Evolutionary conservation across 176 grass and related monocot genomes (phyloP), one percentile per base, ranked within the genome.

Genomic region (Musa beccarii): DNA sequence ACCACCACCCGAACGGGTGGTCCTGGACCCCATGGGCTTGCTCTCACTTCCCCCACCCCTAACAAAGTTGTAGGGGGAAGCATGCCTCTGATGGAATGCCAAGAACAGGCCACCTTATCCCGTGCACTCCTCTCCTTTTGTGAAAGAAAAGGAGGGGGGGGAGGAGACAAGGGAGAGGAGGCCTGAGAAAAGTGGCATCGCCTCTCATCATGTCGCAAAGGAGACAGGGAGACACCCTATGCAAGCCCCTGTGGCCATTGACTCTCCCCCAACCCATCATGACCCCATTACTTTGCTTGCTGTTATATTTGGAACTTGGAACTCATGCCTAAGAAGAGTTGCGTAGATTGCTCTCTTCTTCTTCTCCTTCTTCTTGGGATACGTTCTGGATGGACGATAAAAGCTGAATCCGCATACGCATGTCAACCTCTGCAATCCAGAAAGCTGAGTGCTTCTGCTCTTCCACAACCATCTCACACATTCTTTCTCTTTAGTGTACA

Each of bases 351-450:
- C 34, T 43, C 34, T 43, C 34, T 43, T 43, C 34, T 6, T 43
- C 34, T 43, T 43, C 34, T 43, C 3, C 34, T 43, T 6, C 34
- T 43, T 43, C 34, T 43, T 43, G 34, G 34, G 34, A 43, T 43
- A 0, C 34, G 34, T 43, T 43, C 6, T 13, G 19, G 82, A 79
- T 79, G 34, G 34, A 43, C 34, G 70, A 80, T 79, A 80, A 69
- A 80, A 85, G 52, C 55, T 49, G 28, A 50, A 43, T 43, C 34
- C 63, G 26, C 75, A 67, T 85, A 63, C 66, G 82, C 83, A 85
- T 77, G 83, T 81, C 83, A 81, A 85, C 83, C 83, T 80, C 72
- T 71, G 83, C n/a, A 51, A 23, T 63, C 15, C 34, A 43, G 6
- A 43, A 43, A 43, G 34, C 34, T 43, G 34, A 43, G 34, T 43